phyloP scores from a whole-genome alignment of 2,329 filamentous ascomycete genomes.

The Escovopsis sp. region DNA sequence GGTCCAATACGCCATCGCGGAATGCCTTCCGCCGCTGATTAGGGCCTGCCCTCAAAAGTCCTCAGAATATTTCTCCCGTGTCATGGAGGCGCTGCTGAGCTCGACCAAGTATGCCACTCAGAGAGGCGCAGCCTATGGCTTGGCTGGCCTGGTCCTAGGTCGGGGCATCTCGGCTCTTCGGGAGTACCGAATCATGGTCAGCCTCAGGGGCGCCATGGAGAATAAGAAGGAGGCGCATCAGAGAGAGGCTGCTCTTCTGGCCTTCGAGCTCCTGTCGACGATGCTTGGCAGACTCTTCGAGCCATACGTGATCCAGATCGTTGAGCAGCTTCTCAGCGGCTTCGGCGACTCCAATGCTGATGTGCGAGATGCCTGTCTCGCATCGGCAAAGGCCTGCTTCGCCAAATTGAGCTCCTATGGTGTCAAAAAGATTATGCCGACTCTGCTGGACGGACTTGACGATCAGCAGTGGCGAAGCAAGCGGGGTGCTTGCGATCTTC shows the following conservation, averaged over 20 bases:
- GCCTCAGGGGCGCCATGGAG: constrained; percentile 67
- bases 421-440: constrained; percentile 87
- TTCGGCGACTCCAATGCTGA: constrained; percentile 83
- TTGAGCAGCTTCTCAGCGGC: constrained; percentile 74
- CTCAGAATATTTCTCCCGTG: constrained; percentile 62
- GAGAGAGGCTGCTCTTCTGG: constrained; percentile 74
- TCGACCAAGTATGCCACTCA: constrained; percentile 87
- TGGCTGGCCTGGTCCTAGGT: constrained; percentile 82
- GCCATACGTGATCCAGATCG: constrained; percentile 89
- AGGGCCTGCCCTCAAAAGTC: constrained; percentile 64
- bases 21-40: constrained; percentile 85
- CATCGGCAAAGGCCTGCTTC: constrained; percentile 89
- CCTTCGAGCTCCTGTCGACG: constrained; percentile 77
- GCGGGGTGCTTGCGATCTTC: constrained; percentile 88
- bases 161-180: constrained; percentile 67
- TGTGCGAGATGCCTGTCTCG: constrained; percentile 83
- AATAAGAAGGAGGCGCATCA: constrained; percentile 89
- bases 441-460: constrained; percentile 77
- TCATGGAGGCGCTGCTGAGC: constrained; percentile 68
- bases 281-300: constrained; percentile 84
- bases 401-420: constrained; percentile 86
- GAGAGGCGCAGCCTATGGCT: constrained; percentile 84
- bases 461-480: constrained; percentile 97
- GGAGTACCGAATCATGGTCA: constrained; percentile 74
- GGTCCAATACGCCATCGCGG: constrained; percentile 90